Evolutionary conservation across 2,329 filamentous ascomycete species (phyloP), one percentile per base, ranked within the genome.

Genomic region (Penicillium sp.): DNA sequence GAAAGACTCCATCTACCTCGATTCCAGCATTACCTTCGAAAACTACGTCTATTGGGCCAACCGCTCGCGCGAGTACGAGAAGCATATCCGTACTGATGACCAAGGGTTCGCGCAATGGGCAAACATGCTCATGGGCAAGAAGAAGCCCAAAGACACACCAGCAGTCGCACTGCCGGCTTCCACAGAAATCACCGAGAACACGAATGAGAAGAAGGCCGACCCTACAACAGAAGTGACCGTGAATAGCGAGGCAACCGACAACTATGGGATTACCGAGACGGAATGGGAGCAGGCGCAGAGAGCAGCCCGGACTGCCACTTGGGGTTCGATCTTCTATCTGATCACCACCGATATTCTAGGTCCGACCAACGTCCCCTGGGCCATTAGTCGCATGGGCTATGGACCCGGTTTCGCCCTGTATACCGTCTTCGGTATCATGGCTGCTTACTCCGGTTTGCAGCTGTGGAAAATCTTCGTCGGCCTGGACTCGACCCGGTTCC

Each of bases 261-360:
- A 20, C 28, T 47, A 35, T 27, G 47, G 47, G 23, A 58, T 73
- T 23, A 61, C 59, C 2, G 66, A 71, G 13, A 64, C 69, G 3
- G 75, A 78, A 49, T 77, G 75, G 74, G 63, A 62, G 18, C 72
- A 71, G 42, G 74, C 75, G 2, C 70, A 69, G 18, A 69, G 75
- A 16, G 69, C 71, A 3, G 51, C 74, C 42, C 65, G 75, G 6
- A 77, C 74, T 0, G 74, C 74, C 0, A 68, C 67, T 1, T 69
- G 70, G 64, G 72, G 73, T 6, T 69, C 72, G 26, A 64, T 71
- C 32, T 77, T 77, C 52, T 76, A 74, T 42, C 63, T 76, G 40
- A 76, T 76, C 55, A 75, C 74, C 7, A 76, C 74, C 1, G 74
- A 76, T 49, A 71, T 76, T 38, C 58, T 76, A 4, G 74, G 74